Base-by-base conservation (phyloP, 2,329 filamentous ascomycete species). In the Nigrospora oryzae region DNA sequence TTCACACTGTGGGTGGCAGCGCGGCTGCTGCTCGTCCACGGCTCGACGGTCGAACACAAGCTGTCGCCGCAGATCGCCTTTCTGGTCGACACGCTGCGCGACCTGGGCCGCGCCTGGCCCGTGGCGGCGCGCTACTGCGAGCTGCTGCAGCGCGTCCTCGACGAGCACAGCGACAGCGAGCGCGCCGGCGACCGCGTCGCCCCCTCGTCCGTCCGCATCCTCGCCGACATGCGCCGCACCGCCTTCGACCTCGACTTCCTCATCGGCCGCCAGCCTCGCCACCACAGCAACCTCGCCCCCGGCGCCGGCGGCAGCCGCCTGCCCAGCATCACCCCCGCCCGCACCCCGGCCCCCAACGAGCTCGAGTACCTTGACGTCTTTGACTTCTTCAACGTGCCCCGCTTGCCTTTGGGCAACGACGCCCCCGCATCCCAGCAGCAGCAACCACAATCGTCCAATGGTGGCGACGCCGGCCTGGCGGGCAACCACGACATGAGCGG, bases 1-100 rank as follows among this genome's bases (percentile, higher is more conserved):
- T 96, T 95, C 59, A 89, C 87, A 0, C 72, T 95, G 2, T 95
- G 90, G 90, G 90, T 95, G 14, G 89, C 87, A 3, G 89, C 90
- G 6, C 83, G 90, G 4, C 74, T 95, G 4, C 72, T 95, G 5
- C 81, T 95, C 10, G 90, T 96, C 3, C 89, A 95, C 61, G 89
- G 89, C 23, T 93, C 87, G 8, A 95, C 89, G 0, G 89, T 94
- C 45, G 87, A 93, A 53, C 86, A 86, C 61, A 86, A 85, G 49
- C 73, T 95, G 34, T 86, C 86, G 46, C 81, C 85, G 1, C 85
- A 89, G 49, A 87, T 95, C 36, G 72, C 80, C 30, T 83, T 90
- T 49, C 86, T 95, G 36, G 87, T 95, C 38, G 84, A 89, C 46
- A 87, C 85, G 0, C 75, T 96, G 11, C 75, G 82, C 37, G 83